Percentiles rank a stretch among this genome's conserved stretches.
Conservation (phyloP, 768 basidiomycete genomes). For the Phaeotremella skinneri region DNA sequence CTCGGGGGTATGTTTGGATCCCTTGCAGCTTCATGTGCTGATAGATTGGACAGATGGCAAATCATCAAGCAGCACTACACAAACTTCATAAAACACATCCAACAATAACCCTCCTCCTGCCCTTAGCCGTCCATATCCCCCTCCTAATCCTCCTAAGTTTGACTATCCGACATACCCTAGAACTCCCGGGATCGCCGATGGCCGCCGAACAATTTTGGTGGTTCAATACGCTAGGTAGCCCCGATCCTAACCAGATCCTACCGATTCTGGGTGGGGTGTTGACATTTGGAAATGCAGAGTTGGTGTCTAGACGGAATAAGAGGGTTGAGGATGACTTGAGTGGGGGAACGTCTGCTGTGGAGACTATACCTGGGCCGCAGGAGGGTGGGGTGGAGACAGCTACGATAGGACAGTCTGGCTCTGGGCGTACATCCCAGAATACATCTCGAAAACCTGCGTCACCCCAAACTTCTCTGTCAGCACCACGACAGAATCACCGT, state of each 20-base stretch:
- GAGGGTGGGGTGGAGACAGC: background rate
- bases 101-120: slow-evolving; percentile 42
- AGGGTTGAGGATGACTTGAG: background rate
- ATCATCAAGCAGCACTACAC: slow-evolving; percentile 33
- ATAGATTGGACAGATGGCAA: slow-evolving; percentile 28
- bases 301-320: slow-evolving; percentile 17
- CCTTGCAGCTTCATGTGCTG: background rate
- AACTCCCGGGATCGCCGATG: slow-evolving; percentile 30
- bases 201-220: slow-evolving; percentile 37
- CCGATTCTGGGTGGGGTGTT: slow-evolving; percentile 48
- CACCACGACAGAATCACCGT: background rate
- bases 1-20: background rate
- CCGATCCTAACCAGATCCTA: slow-evolving; percentile 44
- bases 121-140: slow-evolving; percentile 51
- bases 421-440: too few relatives aligned
- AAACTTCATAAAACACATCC: slow-evolving; percentile 47
- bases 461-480: background rate
- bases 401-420: too few relatives aligned
- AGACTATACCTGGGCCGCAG: background rate
- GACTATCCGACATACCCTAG: slow-evolving; percentile 48
- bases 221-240: slow-evolving; percentile 44
- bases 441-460: too few relatives aligned
- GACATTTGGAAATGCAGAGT: slow-evolving; percentile 51
- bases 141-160: slow-evolving; percentile 49
- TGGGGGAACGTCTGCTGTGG: too few relatives aligned